These are phyloP conservation scores for Vigna reflexopilosa DNA, from an alignment of 306 rosid species.

Conservation along the genomic window DNA sequence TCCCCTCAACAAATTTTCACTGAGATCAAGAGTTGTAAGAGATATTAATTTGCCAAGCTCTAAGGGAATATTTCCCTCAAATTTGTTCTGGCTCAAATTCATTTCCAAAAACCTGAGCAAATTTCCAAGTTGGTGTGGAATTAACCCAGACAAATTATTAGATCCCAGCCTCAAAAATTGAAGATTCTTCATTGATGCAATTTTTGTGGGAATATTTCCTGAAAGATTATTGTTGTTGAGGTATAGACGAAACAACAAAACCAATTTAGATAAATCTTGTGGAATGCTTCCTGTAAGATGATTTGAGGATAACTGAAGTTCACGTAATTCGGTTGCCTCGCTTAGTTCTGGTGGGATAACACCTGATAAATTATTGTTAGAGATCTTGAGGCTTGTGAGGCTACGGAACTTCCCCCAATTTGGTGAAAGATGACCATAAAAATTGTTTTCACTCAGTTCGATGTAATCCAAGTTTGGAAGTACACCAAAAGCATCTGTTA, in stretches of 20 bases:
- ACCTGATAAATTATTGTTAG: neutral
- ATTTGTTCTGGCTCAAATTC: neutral
- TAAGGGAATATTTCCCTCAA: neutral
- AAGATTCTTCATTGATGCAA: neutral
- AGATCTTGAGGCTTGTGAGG: too few relatives aligned
- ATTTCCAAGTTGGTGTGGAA: neutral
- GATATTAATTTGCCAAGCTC: neutral
- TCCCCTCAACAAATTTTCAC: neutral
- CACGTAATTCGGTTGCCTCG: neutral
- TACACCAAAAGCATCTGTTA: conserved; percentile 31
- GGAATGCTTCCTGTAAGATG: conserved; percentile 23
- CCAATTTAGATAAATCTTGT: neutral
- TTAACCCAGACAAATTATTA: conserved; percentile 3
- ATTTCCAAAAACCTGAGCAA: neutral
- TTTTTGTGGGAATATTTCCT: neutral
- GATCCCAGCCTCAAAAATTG: neutral
- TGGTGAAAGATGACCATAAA: too few relatives aligned
- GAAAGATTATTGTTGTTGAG: neutral
- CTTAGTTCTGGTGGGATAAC: conserved; percentile 3
- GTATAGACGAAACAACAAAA: neutral
- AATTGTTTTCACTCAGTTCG: too few relatives aligned
- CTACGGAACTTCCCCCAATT: too few relatives aligned
- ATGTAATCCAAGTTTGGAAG: too few relatives aligned
- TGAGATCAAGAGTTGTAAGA: conserved; percentile 15
- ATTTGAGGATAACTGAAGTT: conserved; percentile 31